A percentile compares a stretch with the other conserved stretches of the same genome.
Evolutionary conservation across 2,329 filamentous ascomycete species (phyloP).

Genomic region (Talaromyces sp.): DNA sequence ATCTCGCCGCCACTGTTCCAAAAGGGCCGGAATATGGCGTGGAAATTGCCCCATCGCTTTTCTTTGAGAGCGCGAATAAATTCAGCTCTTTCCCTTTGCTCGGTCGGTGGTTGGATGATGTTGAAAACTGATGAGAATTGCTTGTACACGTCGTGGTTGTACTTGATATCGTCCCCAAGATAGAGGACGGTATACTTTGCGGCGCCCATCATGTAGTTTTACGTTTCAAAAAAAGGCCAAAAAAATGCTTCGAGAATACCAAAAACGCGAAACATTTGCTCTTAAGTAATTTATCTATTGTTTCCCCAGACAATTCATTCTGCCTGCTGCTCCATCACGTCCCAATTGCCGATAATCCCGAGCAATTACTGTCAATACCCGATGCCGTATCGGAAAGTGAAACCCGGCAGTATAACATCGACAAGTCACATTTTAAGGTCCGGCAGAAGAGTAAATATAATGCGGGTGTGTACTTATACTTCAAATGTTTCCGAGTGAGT

Average conservation of each 20-base stretch:
- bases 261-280: not conserved
- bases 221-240: not conserved
- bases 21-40: slow-evolving; percentile 51
- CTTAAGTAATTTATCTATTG: not conserved
- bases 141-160: slow-evolving; percentile 37
- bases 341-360: not conserved
- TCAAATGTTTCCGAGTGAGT: not conserved
- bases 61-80: slow-evolving; percentile 36
- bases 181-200: slow-evolving; percentile 33
- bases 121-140: slow-evolving; percentile 29
- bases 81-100: slow-evolving; percentile 22
- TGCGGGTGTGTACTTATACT: not conserved
- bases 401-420: not conserved
- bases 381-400: not conserved
- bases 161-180: slow-evolving; percentile 41
- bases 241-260: too few species aligned
- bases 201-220: not conserved
- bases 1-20: slow-evolving; percentile 62
- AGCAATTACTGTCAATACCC: not conserved
- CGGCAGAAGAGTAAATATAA: not conserved
- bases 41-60: slow-evolving; percentile 29
- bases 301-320: too few species aligned
- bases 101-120: slow-evolving; percentile 30
- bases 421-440: not conserved
- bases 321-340: too few species aligned